phyloP scores from a whole-genome alignment of 2,329 filamentous ascomycete species.

The Ceratocystis destructans region DNA sequence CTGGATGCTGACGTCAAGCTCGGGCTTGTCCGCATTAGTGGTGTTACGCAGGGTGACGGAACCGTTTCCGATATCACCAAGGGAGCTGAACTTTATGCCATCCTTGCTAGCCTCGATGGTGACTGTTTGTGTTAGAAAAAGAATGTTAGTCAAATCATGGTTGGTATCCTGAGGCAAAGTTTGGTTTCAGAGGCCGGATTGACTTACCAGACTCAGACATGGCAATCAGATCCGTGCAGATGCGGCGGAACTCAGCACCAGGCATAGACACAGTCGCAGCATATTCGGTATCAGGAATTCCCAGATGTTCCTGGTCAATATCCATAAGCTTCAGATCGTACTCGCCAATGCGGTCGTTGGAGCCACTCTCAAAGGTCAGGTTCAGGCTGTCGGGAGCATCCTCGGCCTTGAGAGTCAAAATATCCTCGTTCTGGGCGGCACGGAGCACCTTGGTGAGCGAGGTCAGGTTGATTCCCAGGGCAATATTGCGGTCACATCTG shows the following conservation, averaged over 20 bases:
- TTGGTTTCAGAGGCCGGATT: background rate
- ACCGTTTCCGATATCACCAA: conserved; percentile 90
- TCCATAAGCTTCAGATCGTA: conserved; percentile 99
- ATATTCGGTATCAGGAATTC: conserved; percentile 98
- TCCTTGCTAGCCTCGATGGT: conserved; percentile 95
- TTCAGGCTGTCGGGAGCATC: conserved; percentile 93
- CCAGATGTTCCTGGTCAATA: conserved; percentile 98
- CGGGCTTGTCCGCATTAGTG: conserved; percentile 77
- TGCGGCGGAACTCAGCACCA: conserved; percentile 77
- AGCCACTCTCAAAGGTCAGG: conserved; percentile 82
- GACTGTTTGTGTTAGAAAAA: conserved; percentile 44
- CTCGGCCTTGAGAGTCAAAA: conserved; percentile 92
- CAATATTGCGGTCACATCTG: conserved; percentile 98
- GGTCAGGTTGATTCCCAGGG: conserved; percentile 89
- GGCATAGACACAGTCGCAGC: conserved; percentile 84
- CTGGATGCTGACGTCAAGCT: conserved; percentile 74
- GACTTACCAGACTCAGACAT: conserved; percentile 86
- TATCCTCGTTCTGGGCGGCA: conserved; percentile 84
- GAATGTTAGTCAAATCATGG: conserved; percentile 18
- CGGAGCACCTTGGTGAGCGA: conserved; percentile 96
- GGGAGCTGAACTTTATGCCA: conserved; percentile 86
- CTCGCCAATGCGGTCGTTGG: conserved; percentile 85
- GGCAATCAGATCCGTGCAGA: conserved; percentile 80
- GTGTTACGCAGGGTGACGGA: conserved; percentile 83
- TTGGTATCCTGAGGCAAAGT: background rate